A percentile compares a stretch with the other conserved stretches of the same genome.
Evolutionary conservation across 768 basidiomycete species (phyloP).

Genomic region (Butyriboletus loyo): DNA sequence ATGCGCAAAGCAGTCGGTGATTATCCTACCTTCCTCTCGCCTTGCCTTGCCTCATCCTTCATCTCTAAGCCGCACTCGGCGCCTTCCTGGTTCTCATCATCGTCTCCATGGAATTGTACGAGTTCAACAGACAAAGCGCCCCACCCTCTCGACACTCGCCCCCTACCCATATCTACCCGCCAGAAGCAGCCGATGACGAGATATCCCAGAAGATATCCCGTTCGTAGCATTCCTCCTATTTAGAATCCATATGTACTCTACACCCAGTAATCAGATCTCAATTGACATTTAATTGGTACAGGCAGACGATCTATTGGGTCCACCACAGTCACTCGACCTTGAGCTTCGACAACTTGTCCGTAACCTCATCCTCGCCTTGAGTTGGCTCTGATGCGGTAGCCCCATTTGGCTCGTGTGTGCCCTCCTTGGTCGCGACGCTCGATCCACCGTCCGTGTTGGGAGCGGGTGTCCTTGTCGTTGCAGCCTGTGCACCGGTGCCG

Average conservation of each 20-base stretch:
- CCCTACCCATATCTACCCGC: background rate
- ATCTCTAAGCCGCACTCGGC: conserved; percentile 51
- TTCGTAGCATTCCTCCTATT: conserved; percentile 11
- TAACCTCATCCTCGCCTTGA: conserved; percentile 34
- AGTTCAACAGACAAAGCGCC: conserved; percentile 38
- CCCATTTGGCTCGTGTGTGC: conserved; percentile 23
- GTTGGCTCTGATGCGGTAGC: conserved; percentile 15
- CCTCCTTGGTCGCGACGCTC: conserved; percentile 1
- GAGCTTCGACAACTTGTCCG: conserved; percentile 55
- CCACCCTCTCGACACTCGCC: background rate
- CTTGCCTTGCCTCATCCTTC: background rate
- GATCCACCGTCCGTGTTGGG: conserved; percentile 12
- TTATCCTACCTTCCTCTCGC: conserved; percentile 22
- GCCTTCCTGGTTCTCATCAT: conserved; percentile 70
- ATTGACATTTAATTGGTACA: background rate
- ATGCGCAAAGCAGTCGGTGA: conserved; percentile 79
- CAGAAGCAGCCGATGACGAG: conserved; percentile 9
- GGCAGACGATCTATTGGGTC: too few species aligned
- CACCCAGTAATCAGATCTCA: conserved; percentile 10
- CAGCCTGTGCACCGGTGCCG: background rate
- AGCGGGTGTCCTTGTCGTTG: conserved; percentile 21
- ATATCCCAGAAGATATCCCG: conserved; percentile 7
- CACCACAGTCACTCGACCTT: conserved; percentile 43
- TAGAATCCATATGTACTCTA: conserved; percentile 10
- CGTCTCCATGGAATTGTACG: conserved; percentile 63